These are phyloP conservation scores for Trichoderma koningiopsis DNA, from an alignment of 2,329 filamentous ascomycete genomes.

Conservation along the genomic window DNA sequence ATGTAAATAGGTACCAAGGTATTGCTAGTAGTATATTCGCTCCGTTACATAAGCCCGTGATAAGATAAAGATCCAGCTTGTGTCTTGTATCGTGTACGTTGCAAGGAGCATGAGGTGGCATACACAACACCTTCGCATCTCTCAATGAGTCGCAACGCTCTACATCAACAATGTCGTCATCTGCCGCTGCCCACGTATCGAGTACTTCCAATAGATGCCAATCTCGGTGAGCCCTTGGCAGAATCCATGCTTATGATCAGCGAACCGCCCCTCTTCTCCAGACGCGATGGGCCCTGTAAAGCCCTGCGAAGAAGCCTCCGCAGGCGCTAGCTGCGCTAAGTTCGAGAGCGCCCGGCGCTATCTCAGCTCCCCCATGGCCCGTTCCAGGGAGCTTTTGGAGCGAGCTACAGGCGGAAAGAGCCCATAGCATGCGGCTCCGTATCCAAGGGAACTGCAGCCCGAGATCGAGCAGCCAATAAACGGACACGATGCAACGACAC, in stretches of 20 bases:
- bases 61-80: neutral
- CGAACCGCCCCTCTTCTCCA: slow-evolving; percentile 17
- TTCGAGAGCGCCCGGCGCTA: neutral
- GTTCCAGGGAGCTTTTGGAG: neutral
- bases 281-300: neutral
- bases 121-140: neutral
- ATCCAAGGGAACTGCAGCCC: neutral
- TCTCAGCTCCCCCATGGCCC: neutral
- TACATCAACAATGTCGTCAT: neutral
- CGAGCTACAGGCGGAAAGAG: slow-evolving; percentile 1
- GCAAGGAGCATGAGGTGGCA: neutral
- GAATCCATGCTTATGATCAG: neutral
- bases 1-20: neutral
- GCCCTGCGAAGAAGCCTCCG: slow-evolving; percentile 4
- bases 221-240: slow-evolving; percentile 7
- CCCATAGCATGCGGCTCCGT: slow-evolving; percentile 5
- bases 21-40: neutral
- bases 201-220: neutral
- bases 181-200: neutral
- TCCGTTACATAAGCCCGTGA: neutral
- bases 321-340: neutral
- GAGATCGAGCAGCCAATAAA: slow-evolving; percentile 4
- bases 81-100: neutral
- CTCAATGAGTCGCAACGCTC: neutral
- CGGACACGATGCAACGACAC: neutral